phyloP scores from a whole-genome alignment of 2,329 filamentous ascomycete genomes.

The Boeremia lycopersici region DNA sequence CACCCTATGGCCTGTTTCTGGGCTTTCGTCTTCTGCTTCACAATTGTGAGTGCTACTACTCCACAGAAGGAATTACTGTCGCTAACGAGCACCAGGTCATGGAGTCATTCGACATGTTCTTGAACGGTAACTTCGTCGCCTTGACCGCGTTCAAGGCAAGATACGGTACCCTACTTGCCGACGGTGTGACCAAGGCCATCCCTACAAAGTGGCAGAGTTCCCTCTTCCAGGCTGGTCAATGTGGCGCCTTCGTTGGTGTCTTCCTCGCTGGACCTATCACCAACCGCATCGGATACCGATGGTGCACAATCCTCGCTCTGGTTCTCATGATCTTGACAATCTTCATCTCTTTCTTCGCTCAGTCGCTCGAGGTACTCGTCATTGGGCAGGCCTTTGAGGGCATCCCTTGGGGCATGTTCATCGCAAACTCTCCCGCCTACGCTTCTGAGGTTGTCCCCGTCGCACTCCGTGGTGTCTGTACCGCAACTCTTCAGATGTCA shows the following conservation, averaged over 20 bases:
- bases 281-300: conserved; percentile 63
- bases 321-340: conserved; percentile 64
- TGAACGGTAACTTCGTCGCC: conserved; percentile 65
- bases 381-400: conserved; percentile 64
- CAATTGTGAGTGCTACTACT: conserved; percentile 51
- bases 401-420: conserved; percentile 68
- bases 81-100: conserved; percentile 57
- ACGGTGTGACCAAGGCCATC: conserved; percentile 50
- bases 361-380: conserved; percentile 55
- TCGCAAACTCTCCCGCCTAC: conserved; percentile 67
- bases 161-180: conserved; percentile 54
- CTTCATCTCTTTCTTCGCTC: conserved; percentile 63
- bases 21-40: conserved; percentile 62
- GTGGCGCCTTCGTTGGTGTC: conserved; percentile 66
- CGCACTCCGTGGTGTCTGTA: conserved; percentile 61
- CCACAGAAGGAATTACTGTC: background rate
- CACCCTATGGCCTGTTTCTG: conserved; percentile 61
- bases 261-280: conserved; percentile 65
- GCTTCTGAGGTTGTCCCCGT: conserved; percentile 66
- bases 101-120: conserved; percentile 68
- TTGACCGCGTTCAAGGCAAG: conserved; percentile 52
- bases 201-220: conserved; percentile 63
- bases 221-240: conserved; percentile 60
- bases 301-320: conserved; percentile 59
- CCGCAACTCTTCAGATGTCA: conserved; percentile 68